These are phyloP conservation scores for Cymbopogon citratus DNA, from an alignment of 176 grass and related monocot species.

Conservation along the genomic window DNA sequence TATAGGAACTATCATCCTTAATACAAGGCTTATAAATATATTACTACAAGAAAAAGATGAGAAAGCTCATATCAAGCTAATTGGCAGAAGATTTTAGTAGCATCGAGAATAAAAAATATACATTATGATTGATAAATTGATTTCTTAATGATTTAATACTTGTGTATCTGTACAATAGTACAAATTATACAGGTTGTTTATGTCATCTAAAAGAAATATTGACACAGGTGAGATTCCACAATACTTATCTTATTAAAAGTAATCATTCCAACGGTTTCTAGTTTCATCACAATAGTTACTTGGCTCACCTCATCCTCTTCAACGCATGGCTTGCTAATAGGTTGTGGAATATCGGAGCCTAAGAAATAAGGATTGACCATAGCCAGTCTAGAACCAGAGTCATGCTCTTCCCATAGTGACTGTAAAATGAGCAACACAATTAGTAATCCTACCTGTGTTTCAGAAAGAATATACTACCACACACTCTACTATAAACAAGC, in stretches of 20 bases:
- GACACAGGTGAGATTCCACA: neutral
- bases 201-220: neutral
- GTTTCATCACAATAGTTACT: conserved; percentile 13
- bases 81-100: neutral
- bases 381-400: conserved; percentile 44
- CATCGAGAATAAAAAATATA: neutral
- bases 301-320: conserved; percentile 45
- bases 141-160: conserved; percentile 15
- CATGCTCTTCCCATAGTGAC: conserved; percentile 53
- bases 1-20: neutral
- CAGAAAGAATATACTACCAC: conserved; percentile 1
- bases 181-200: neutral
- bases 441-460: neutral
- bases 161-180: neutral
- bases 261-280: neutral
- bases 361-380: conserved; percentile 38
- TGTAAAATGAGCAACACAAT: conserved; percentile 18
- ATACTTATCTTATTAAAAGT: neutral
- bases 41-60: neutral
- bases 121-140: neutral
- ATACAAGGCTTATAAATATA: conserved; percentile 6
- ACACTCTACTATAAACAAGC: neutral
- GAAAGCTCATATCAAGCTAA: neutral
- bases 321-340: conserved; percentile 30
- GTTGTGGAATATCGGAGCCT: conserved; percentile 24